These are phyloP conservation scores for Sugiyamaella grinbergsii DNA, from an alignment of 1,139 yeast species.

Conservation along the genomic window DNA sequence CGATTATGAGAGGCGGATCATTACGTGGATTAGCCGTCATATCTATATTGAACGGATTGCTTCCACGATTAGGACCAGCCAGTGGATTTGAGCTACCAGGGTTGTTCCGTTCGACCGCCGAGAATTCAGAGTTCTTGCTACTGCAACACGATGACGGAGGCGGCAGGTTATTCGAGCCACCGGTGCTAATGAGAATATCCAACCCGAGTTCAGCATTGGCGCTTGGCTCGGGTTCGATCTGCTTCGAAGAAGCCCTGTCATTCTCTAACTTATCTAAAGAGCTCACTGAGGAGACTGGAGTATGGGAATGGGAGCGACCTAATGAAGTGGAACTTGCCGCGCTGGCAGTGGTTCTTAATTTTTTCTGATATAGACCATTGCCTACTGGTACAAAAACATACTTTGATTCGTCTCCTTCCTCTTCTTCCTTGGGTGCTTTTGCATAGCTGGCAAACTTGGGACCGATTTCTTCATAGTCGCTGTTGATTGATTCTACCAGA, in stretches of 20 bases:
- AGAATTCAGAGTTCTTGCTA: too few relatives aligned
- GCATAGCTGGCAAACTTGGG: too few relatives aligned
- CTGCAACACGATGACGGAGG: conserved; percentile 11
- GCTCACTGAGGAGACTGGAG: conserved; percentile 5
- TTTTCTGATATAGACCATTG: conserved; percentile 37
- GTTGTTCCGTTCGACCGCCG: too few relatives aligned
- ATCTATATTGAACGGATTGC: too few relatives aligned
- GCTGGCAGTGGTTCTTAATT: conserved; percentile 4
- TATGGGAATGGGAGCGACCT: neutral
- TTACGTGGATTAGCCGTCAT: neutral
- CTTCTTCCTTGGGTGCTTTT: too few relatives aligned
- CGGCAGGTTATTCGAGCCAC: too few relatives aligned
- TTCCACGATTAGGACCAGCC: neutral
- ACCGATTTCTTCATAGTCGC: conserved; percentile 1
- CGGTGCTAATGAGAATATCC: too few relatives aligned
- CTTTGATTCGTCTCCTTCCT: conserved; percentile 26
- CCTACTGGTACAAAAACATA: conserved; percentile 42
- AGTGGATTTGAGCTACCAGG: too few relatives aligned
- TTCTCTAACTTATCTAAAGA: neutral
- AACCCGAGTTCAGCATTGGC: too few relatives aligned
- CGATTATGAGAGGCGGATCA: conserved; percentile 38
- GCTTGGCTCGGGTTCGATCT: neutral
- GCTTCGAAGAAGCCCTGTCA: neutral
- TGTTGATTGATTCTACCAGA: neutral
- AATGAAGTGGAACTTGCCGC: neutral